A percentile compares a stretch with the other conserved stretches of the same genome.
Evolutionary conservation across 176 grass and related monocot genomes (phyloP).

Genomic region (Themeda triandra): DNA sequence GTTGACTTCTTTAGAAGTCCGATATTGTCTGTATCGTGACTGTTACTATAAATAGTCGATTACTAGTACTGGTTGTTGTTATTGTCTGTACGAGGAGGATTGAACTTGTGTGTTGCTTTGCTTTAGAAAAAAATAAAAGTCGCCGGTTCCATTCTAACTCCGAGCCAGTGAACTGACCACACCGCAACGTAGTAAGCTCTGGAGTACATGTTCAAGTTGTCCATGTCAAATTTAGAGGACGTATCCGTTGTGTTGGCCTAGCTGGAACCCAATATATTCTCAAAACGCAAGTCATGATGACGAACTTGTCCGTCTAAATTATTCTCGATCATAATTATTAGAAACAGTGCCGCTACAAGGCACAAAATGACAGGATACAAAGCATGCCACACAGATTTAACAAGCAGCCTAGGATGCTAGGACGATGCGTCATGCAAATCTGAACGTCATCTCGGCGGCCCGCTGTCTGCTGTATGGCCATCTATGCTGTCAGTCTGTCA

Average conservation of each 20-base stretch:
- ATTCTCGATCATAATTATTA: background rate
- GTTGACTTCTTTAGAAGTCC: too few relatives aligned
- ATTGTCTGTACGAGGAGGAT: too few relatives aligned
- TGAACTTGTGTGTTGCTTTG: too few relatives aligned
- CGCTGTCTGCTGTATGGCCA: background rate
- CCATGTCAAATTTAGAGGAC: background rate
- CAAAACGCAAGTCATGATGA: background rate
- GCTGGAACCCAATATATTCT: background rate
- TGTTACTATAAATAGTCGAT: too few relatives aligned
- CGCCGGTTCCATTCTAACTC: background rate
- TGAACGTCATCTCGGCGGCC: background rate
- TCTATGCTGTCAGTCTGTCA: background rate
- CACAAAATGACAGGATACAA: background rate
- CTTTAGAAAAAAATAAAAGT: too few relatives aligned
- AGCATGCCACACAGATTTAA: background rate
- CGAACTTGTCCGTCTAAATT: background rate
- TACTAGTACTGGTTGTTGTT: too few relatives aligned
- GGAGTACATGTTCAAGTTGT: background rate
- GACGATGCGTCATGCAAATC: background rate
- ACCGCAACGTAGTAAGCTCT: background rate
- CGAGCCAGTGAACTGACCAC: background rate
- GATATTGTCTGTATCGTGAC: too few relatives aligned
- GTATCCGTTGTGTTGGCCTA: background rate
- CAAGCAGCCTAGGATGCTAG: background rate
- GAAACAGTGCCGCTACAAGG: background rate